These are phyloP conservation scores for Ogataea philodendri DNA, from an alignment of 805 yeast genomes.

Conservation along the genomic window DNA sequence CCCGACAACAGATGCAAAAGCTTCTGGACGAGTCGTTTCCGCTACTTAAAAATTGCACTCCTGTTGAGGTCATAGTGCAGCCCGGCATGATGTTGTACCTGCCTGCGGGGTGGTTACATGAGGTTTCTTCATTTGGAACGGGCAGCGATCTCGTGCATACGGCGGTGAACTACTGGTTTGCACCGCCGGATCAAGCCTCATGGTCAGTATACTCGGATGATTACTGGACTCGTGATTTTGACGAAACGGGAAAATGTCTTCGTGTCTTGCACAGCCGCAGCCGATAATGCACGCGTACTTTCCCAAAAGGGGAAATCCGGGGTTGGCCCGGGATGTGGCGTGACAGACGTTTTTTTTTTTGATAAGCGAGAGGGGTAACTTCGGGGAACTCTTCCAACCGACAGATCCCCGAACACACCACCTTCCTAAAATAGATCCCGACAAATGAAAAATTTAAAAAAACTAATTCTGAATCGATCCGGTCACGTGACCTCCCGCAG, in stretches of 20 bases:
- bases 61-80: slow-evolving; percentile 45
- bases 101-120: slow-evolving; percentile 84
- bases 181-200: slow-evolving; percentile 51
- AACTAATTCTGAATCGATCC: no score
- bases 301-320: slow-evolving; percentile 3
- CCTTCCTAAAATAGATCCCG: no score
- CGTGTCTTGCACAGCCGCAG: slow-evolving; percentile 12
- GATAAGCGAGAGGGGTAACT: slow-evolving; percentile 3
- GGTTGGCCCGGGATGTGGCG: background rate
- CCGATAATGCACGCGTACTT: slow-evolving; percentile 5
- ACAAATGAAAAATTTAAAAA: no score
- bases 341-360: slow-evolving; percentile 1
- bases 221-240: slow-evolving; percentile 56
- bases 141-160: slow-evolving; percentile 42
- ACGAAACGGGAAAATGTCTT: slow-evolving; percentile 38
- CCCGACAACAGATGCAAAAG: slow-evolving; percentile 30
- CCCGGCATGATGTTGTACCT: slow-evolving; percentile 68
- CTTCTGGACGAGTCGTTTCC: slow-evolving; percentile 49
- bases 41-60: slow-evolving; percentile 40
- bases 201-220: slow-evolving; percentile 43
- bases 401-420: no score
- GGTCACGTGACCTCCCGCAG: slow-evolving; percentile 2
- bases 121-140: slow-evolving; percentile 63
- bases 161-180: slow-evolving; percentile 74
- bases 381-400: no score